phyloP scores from a whole-genome alignment of 805 yeast genomes.

The Candida krabiensis region DNA sequence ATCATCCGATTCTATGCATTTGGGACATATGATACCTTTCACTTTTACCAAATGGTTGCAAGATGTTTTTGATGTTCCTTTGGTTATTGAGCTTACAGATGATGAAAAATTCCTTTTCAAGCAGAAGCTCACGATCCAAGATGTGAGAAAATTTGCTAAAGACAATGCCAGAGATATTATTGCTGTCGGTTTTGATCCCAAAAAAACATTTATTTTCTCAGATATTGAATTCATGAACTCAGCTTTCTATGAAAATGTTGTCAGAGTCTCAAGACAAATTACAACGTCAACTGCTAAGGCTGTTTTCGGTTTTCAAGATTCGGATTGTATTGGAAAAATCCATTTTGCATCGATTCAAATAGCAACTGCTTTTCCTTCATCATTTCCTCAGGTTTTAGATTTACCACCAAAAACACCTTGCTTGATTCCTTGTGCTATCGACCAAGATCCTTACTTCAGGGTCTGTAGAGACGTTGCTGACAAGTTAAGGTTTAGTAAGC shows the following conservation, averaged over 20 bases:
- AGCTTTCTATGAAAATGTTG: conserved; percentile 90
- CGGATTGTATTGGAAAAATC: conserved; percentile 90
- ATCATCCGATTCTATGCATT: conserved; percentile 88
- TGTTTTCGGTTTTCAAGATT: conserved; percentile 93
- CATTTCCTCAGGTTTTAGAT: conserved; percentile 92
- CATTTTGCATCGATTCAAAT: conserved; percentile 97
- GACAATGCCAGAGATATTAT: conserved; percentile 92
- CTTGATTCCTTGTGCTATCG: conserved; percentile 97
- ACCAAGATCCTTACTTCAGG: conserved; percentile 97
- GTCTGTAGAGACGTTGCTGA: conserved; percentile 97
- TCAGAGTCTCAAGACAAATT: conserved; percentile 88
- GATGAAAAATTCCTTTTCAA: conserved; percentile 97
- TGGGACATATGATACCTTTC: conserved; percentile 97
- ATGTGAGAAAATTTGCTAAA: conserved; percentile 74
- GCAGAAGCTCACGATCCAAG: conserved; percentile 82
- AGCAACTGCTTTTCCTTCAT: conserved; percentile 92
- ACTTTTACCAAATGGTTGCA: conserved; percentile 96
- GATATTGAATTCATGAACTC: conserved; percentile 93
- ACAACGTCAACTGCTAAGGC: conserved; percentile 97
- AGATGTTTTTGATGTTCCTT: conserved; percentile 94
- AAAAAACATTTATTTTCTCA: conserved; percentile 92
- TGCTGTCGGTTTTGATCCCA: conserved; percentile 91
- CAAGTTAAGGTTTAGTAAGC: conserved; percentile 86
- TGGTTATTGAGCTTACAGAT: conserved; percentile 91
- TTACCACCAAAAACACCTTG: conserved; percentile 89